Evolutionary conservation across 768 basidiomycete genomes (phyloP).

Genomic region (Suillus subluteus): DNA sequence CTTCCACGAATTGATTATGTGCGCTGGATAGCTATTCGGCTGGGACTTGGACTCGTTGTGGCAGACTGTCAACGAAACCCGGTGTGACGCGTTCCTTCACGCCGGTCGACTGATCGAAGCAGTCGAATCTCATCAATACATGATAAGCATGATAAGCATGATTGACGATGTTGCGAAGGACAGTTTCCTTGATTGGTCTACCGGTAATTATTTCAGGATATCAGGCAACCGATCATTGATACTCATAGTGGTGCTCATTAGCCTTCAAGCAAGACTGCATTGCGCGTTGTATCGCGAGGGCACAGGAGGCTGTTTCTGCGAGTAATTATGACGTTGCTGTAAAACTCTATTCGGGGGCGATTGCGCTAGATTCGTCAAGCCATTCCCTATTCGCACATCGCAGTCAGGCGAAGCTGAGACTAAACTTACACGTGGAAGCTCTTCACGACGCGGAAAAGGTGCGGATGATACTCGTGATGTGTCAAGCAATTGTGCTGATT

Average conservation of each 20-base stretch:
- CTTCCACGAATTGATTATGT: not conserved
- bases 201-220: not conserved
- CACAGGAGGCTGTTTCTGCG: not conserved
- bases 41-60: not conserved
- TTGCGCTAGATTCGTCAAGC: not conserved
- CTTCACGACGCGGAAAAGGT: not conserved
- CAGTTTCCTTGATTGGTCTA: not conserved
- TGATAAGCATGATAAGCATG: not conserved
- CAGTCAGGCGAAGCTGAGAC: not conserved
- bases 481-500: not conserved
- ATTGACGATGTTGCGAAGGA: not conserved
- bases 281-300: not conserved
- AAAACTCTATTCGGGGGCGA: not conserved
- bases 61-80: not conserved
- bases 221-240: not conserved
- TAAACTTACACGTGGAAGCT: not conserved
- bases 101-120: not conserved
- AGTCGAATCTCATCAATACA: not conserved
- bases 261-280: not conserved
- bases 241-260: not conserved
- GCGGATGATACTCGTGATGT: no score
- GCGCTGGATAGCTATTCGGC: not conserved
- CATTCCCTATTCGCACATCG: not conserved
- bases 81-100: not conserved
- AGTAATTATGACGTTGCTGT: not conserved